Evolutionary conservation across 345 rosid species (phyloP), one percentile per base, ranked within the genome.

Genomic region (Sonneratia alba): DNA sequence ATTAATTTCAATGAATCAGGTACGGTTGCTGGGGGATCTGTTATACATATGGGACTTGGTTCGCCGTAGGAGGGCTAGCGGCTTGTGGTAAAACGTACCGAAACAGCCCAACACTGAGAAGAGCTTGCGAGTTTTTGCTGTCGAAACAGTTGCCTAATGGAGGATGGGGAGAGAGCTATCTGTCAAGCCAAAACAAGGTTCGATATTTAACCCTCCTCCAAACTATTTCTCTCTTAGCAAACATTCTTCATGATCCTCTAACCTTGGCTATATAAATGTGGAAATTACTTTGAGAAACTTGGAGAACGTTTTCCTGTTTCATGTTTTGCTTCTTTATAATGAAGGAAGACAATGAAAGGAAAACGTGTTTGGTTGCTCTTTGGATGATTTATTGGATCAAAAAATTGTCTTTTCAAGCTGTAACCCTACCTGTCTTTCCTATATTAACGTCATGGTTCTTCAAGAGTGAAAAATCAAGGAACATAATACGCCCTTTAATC

Each of bases 1-100:
- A 42, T 42, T 42, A 12, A 47, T 32, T 15, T 27, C 38, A 42
- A 7, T 49, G 49, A 38, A 57, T 47, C 56, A 85, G 85, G 88
- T 89, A 85, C 14, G 95, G 91, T 18, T 85, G 75, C 21, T 86
- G 91, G 95, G 95, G 95, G 34, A 85, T 89, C 6, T 89, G 94
- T 72, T 87, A 85, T 73, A 83, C 85, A 0, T 87, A 85, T 27
- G 95, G 76, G 4, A 84, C 87, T 67, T 87, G 87, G 86, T 87
- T 87, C 63, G 84, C 81, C 0, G 81, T 87, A 61, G 85, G 78
- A 62, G 91, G 83, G 38, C 65, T 89, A 61, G 82, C 74, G 37
- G 85, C 95, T 13, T 77, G 78, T 19, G 85, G 87, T 3, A 86
- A 73, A 72, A 85, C 63, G 67, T 85, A 77, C 67, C 38, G 55